These are phyloP conservation scores for Nitzschia putrida DNA, from an alignment of 108 stramenopile genomes.

Conservation along the genomic window DNA sequence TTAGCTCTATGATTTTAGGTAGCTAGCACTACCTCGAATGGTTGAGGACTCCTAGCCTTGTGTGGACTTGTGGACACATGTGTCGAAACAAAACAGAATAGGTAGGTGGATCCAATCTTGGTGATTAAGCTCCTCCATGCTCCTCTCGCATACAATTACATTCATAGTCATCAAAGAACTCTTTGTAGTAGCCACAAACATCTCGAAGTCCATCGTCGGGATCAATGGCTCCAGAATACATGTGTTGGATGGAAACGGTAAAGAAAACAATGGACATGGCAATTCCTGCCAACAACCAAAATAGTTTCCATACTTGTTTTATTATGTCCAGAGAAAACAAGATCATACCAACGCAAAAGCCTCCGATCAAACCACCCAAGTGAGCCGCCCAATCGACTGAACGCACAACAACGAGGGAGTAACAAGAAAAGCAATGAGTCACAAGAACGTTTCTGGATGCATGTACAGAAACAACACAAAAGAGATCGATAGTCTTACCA, in stretches of 20 bases:
- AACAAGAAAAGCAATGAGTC: neutral
- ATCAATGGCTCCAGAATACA: constrained; percentile 70
- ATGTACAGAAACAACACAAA: no score
- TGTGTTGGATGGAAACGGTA: constrained; percentile 41
- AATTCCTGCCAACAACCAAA: constrained; percentile 66
- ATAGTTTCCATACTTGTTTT: constrained; percentile 43
- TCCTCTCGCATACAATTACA: constrained; percentile 58
- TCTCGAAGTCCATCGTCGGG: constrained; percentile 66
- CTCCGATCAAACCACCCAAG: constrained; percentile 72
- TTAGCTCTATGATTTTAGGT: no score
- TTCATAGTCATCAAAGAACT: constrained; percentile 78
- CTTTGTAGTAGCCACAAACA: constrained; percentile 82
- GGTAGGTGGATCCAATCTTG: no score
- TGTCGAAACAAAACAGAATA: no score
- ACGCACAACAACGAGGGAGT: neutral
- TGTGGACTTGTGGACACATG: no score
- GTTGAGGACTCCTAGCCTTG: no score
- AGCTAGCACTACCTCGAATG: no score
- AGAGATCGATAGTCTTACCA: constrained; percentile 19
- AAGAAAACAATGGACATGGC: constrained; percentile 50
- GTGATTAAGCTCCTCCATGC: neutral
- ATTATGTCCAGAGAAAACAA: constrained; percentile 60
- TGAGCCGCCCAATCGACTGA: constrained; percentile 86
- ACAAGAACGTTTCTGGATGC: no score
- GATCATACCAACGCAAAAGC: constrained; percentile 64